Conservation (phyloP, 192 early-diverging fungal genomes). For the Mortierella antarctica region DNA sequence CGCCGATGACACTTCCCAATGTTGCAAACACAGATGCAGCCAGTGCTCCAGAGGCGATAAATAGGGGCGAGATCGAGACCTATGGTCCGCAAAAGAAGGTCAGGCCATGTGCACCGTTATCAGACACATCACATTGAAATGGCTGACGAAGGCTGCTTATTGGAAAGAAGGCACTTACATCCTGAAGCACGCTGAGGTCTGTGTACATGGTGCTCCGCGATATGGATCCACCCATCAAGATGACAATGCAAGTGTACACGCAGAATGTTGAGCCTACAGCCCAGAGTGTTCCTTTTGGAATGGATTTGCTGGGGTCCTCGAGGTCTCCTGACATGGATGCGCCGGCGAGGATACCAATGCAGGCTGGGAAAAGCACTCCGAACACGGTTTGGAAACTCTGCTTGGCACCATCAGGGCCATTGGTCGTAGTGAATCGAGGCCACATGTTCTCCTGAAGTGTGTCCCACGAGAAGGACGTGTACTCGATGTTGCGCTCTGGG, state of each 20-base stretch:
- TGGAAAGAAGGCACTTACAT: slow-evolving; percentile 33
- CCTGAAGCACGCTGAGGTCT: slow-evolving; percentile 73
- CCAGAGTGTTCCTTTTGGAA: slow-evolving; percentile 74
- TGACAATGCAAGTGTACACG: slow-evolving; percentile 63
- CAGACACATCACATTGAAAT: background rate
- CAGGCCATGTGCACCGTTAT: background rate
- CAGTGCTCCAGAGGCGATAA: slow-evolving; percentile 67
- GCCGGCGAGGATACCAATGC: slow-evolving; percentile 76
- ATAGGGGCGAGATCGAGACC: slow-evolving; percentile 64
- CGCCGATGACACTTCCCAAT: slow-evolving; percentile 66
- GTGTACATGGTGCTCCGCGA: slow-evolving; percentile 64
- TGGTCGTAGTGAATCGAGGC: slow-evolving; percentile 63
- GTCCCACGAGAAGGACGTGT: slow-evolving; percentile 68
- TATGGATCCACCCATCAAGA: slow-evolving; percentile 69
- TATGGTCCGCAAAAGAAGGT: background rate
- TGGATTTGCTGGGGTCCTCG: slow-evolving; percentile 73
- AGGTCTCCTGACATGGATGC: slow-evolving; percentile 78
- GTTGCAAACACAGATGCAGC: slow-evolving; percentile 72
- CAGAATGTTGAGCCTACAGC: slow-evolving; percentile 67
- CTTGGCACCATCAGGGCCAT: slow-evolving; percentile 52
- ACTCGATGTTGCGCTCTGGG: slow-evolving; percentile 63
- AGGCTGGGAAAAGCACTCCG: slow-evolving; percentile 76
- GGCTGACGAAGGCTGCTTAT: background rate
- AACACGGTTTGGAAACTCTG: slow-evolving; percentile 67
- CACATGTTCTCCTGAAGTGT: slow-evolving; percentile 73